A percentile compares a stretch with the other conserved stretches of the same genome.
phyloP scores from a whole-genome alignment of 345 rosid species.

The Populus davidiana region DNA sequence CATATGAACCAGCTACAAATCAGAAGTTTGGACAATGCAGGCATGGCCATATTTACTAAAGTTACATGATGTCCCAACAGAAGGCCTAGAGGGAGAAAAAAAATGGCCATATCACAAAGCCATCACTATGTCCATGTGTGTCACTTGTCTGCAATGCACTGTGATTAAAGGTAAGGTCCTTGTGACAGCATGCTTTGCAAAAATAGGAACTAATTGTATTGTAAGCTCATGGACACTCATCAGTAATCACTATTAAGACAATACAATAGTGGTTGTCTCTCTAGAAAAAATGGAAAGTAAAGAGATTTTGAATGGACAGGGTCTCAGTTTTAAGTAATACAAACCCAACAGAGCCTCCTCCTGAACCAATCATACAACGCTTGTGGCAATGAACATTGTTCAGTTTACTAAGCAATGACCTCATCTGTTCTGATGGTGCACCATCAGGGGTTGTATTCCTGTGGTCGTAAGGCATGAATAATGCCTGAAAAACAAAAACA shows the following conservation, averaged over 20 bases:
- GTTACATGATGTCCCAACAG: background rate
- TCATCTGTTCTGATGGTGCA: constrained; percentile 55
- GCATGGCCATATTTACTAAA: background rate
- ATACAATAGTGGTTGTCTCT: background rate
- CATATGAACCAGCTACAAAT: background rate
- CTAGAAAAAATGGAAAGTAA: background rate
- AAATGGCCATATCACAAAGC: background rate
- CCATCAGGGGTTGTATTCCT: constrained; percentile 81
- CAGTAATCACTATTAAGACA: background rate
- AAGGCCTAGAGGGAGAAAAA: background rate
- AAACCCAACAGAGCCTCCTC: constrained; percentile 98
- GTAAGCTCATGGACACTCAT: background rate
- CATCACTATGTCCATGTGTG: background rate
- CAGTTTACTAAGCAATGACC: constrained; percentile 63
- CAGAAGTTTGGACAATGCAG: background rate
- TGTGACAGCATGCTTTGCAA: background rate
- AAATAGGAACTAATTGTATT: background rate
- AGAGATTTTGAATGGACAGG: background rate
- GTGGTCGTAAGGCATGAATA: constrained; percentile 98
- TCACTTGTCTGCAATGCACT: background rate
- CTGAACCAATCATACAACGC: constrained; percentile 86
- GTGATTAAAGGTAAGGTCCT: background rate
- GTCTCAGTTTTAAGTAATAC: constrained; percentile 25
- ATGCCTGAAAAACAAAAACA: constrained; percentile 48
- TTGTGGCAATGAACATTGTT: constrained; percentile 69